Base-by-base conservation (phyloP, 108 stramenopile genomes). In the Cyclotella baltica region DNA sequence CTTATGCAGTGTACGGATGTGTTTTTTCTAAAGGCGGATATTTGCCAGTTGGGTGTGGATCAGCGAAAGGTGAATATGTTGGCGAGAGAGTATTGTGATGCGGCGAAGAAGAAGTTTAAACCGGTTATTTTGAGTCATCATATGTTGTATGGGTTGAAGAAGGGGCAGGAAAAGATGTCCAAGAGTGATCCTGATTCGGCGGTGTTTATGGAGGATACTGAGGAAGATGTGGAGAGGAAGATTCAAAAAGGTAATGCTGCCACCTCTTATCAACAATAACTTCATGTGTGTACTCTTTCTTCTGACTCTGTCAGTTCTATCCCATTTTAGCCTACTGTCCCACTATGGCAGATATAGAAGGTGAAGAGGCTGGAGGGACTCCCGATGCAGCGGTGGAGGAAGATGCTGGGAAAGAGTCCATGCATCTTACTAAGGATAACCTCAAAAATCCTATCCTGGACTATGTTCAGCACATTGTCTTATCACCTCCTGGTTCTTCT, bases 41-140 rank as follows among this genome's bases (percentile, higher is more conserved):
- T 99, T 66, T 99, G 98, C 74, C 99, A 99, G 83, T 87, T 99
- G 34, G 99, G 99, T 20, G 93, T 99, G 66, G 99, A 99, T 87
- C 94, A 95, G 62, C 90, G 99, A 18, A 99, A 99, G 91, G 98
- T 98, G 33, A 99, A 99, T 84, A 99, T 99, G 99, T 90, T 99
- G 29, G 99, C 99, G 0, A 81, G 99, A 36, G 98, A 99, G 72
- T 98, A 98, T 83, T 98, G 98, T 77, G 95, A 96, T 82, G 90
- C 92, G 27, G 93, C 95, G 50, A 90, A 87, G 72, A 92, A 87
- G 25, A 98, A 97, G 80, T 85, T 87, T 91, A 99, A 99, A 83
- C 98, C 98, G 29, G 91, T 98, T 51, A 97, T 98, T 70, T 79
- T 98, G 47, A 91, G 88, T 69, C 96, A 97, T 85, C 94, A 96